Conservation (phyloP, 768 basidiomycete species). For the Nidula microcarpa region DNA sequence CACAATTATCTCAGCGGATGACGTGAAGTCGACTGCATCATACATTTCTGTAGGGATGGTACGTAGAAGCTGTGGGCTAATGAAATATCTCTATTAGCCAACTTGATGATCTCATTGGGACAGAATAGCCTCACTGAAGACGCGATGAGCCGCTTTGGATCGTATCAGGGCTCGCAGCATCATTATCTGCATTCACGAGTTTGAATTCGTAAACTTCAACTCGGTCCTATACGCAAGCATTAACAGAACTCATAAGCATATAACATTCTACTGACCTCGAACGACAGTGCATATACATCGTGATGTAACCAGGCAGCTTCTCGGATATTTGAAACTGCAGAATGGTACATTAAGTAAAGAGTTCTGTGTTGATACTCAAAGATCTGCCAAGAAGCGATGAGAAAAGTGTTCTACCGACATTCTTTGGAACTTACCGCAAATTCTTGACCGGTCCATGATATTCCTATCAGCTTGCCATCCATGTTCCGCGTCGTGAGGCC, state of each 20-base stretch:
- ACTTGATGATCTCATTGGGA: too few species aligned
- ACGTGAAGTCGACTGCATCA: conserved; percentile 17
- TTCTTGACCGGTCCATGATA: conserved; percentile 46
- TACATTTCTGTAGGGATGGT: conserved; percentile 12
- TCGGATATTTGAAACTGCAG: conserved; percentile 18
- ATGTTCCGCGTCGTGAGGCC: conserved; percentile 19
- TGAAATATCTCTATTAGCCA: too few species aligned
- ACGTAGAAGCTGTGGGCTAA: conserved; percentile 16
- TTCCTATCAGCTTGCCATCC: conserved; percentile 27
- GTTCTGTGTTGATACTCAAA: conserved; percentile 29
- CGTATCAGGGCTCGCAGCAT: conserved; percentile 11
- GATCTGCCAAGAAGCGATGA: conserved; percentile 18
- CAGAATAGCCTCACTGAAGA: neutral
- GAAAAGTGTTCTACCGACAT: neutral
- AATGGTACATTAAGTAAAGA: conserved; percentile 24
- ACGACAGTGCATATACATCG: conserved; percentile 32
- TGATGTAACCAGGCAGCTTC: conserved; percentile 36
- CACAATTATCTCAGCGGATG: conserved; percentile 11
- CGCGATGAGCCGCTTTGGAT: neutral
- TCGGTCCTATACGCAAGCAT: conserved; percentile 26
- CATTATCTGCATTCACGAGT: conserved; percentile 30
- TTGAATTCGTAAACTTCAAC: conserved; percentile 32
- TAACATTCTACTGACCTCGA: conserved; percentile 23
- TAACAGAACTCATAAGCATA: too few species aligned
- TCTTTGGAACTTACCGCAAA: conserved; percentile 26